Conservation (phyloP, 2,329 filamentous ascomycete species). For the Didymella sp. region DNA sequence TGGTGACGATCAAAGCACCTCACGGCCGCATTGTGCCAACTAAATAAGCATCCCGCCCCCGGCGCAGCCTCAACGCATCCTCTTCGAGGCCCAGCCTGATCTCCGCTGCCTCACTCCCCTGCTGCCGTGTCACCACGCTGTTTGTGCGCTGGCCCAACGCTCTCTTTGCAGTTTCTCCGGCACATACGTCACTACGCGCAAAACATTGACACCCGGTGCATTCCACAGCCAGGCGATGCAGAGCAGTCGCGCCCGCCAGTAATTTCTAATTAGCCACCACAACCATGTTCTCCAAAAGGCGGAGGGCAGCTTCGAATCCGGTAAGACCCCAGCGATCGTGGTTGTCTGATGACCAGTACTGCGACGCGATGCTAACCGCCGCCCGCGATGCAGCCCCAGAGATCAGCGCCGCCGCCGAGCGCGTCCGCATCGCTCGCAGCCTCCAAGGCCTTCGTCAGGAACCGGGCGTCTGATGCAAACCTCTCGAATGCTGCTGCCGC, state of each 20-base stretch:
- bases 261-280: conserved; percentile 30
- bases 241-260: conserved; percentile 27
- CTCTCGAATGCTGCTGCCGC: conserved; percentile 87
- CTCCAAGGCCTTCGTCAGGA: conserved; percentile 78
- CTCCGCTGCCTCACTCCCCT: conserved; percentile 3
- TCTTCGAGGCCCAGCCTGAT: conserved; percentile 7
- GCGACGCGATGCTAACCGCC: conserved; percentile 29
- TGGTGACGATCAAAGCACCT: conserved; percentile 15
- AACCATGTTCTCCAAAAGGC: conserved; percentile 43
- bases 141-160: conserved; percentile 13
- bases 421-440: conserved; percentile 81
- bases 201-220: conserved; percentile 11
- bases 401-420: conserved; percentile 61
- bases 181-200: conserved; percentile 28
- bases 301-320: conserved; percentile 45
- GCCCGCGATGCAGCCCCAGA: conserved; percentile 39
- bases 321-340: conserved; percentile 26
- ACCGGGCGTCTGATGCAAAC: conserved; percentile 67
- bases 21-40: conserved; percentile 14
- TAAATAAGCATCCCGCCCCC: conserved; percentile 11
- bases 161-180: conserved; percentile 5
- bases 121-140: conserved; percentile 15
- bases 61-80: conserved; percentile 11
- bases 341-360: conserved; percentile 12
- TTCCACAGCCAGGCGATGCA: conserved; percentile 31